phyloP scores from a whole-genome alignment of 768 basidiomycete genomes.

The Tylopilus subfusipes region DNA sequence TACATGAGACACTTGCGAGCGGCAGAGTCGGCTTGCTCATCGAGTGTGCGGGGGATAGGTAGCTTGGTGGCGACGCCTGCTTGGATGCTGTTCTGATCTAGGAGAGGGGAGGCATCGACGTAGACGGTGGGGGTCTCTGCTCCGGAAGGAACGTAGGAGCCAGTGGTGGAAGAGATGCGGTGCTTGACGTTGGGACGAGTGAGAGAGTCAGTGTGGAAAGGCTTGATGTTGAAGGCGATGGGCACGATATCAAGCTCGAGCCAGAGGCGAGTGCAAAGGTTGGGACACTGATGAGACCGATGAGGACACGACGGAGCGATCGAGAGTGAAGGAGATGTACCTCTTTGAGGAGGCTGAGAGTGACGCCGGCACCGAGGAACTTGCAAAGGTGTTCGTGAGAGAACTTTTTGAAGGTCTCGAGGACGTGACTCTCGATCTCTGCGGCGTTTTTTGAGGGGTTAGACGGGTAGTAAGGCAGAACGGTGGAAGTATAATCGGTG shows the following conservation, averaged over 20 bases:
- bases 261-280: constrained; percentile 85
- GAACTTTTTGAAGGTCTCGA: constrained; percentile 68
- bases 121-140: constrained; percentile 72
- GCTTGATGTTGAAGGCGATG: constrained; percentile 82
- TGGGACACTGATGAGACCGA: constrained; percentile 51
- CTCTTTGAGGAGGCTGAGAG: constrained; percentile 66
- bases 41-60: constrained; percentile 72
- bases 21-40: constrained; percentile 84
- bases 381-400: constrained; percentile 77
- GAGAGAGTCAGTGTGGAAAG: constrained; percentile 73
- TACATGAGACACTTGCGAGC: constrained; percentile 83
- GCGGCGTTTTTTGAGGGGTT: constrained; percentile 54
- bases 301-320: constrained; percentile 17
- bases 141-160: constrained; percentile 75
- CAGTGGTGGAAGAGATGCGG: constrained; percentile 75
- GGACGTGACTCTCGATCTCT: constrained; percentile 60
- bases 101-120: constrained; percentile 54
- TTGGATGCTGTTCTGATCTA: constrained; percentile 37
- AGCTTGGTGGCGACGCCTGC: constrained; percentile 52
- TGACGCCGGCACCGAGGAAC: constrained; percentile 81
- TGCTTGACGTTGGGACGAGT: constrained; percentile 81
- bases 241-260: constrained; percentile 80
- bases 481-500: constrained; percentile 67
- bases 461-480: constrained; percentile 49
- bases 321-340: constrained; percentile 32